A percentile compares a stretch with the other conserved stretches of the same genome.
These are phyloP conservation scores for Ettlia oleoabundans DNA, from an alignment of 139 green algal genomes.

Conservation along the genomic window DNA sequence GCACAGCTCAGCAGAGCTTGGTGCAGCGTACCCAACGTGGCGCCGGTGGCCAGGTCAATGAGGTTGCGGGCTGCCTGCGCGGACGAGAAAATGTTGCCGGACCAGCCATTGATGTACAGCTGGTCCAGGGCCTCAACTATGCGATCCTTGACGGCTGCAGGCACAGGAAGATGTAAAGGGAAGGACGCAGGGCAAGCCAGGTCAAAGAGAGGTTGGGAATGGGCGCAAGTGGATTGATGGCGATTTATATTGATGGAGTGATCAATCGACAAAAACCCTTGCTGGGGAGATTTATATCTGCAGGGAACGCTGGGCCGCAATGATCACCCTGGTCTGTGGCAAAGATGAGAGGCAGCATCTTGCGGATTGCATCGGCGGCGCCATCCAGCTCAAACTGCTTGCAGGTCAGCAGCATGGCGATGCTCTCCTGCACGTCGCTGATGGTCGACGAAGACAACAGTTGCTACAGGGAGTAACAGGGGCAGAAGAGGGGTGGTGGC, in stretches of 20 bases:
- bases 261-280: too few relatives aligned
- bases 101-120: slow-evolving; percentile 65
- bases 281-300: too few relatives aligned
- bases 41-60: slow-evolving; percentile 60
- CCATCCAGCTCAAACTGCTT: slow-evolving; percentile 72
- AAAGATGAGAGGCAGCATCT: slow-evolving; percentile 90
- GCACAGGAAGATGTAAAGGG: not conserved
- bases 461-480: slow-evolving; percentile 17
- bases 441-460: slow-evolving; percentile 72
- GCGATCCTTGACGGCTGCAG: slow-evolving; percentile 60
- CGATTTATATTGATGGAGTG: too few relatives aligned
- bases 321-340: slow-evolving; percentile 65
- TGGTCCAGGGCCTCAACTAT: slow-evolving; percentile 80
- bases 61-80: slow-evolving; percentile 62
- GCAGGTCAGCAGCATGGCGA: slow-evolving; percentile 76
- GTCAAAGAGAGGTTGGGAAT: not conserved
- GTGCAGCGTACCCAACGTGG: slow-evolving; percentile 59
- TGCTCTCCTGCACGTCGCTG: slow-evolving; percentile 76
- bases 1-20: not conserved
- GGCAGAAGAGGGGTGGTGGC: not conserved
- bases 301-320: too few relatives aligned
- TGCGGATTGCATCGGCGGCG: slow-evolving; percentile 53
- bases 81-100: slow-evolving; percentile 25
- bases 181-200: slow-evolving; percentile 21
- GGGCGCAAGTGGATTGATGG: too few relatives aligned